Base-by-base conservation (phyloP, 352 stramenopile genomes). In the Thalassiosira exigua region DNA sequence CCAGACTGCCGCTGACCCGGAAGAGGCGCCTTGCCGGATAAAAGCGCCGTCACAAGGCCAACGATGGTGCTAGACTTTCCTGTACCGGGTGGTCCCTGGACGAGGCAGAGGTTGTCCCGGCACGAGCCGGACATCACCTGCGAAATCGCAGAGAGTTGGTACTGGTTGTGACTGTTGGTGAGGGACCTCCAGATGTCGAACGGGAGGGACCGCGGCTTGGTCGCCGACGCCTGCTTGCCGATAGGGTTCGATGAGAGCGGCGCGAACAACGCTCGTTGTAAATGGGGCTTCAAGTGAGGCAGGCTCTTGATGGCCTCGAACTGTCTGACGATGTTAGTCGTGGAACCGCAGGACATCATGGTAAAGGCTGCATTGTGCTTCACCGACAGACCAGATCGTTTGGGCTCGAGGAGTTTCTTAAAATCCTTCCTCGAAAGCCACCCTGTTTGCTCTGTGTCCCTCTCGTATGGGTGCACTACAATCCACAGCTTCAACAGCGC, bases 271-370 rank as follows among this genome's bases (percentile, higher is more conserved):
- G 80, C 75, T 19, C 66, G 71, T 59, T 82, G 69, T 36, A 87
- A 48, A 64, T 87, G 75, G 32, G 74, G 46, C 24, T 84, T 85
- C 52, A 85, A 68, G 44, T 66, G 67, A n/a, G 52, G 44, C 11
- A 85, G 58, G 27, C 54, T 62, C 54, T 86, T 86, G 9, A 87
- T 75, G 62, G 69, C 81, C 48, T 87, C 75, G 62, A 77, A 87
- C 39, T 87, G 75, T 12, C 81, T 57, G 3, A 87, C 67, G 22
- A 87, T 79, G 56, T 84, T 85, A 1, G 64, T 81, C 32, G 66
- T 81, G 30, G 65, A 79, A 12, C 77, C 77, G 52, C 58, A 69
- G 1, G 56, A 65, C 11, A 84, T 69, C 36, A 84, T 42, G 7
- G 77, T 81, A 29, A 85, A 51, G 17, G 60, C 52, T 3, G 48